These are phyloP conservation scores for Hypoxylon sp. DNA, from an alignment of 2,329 filamentous ascomycete genomes.

Conservation along the genomic window DNA sequence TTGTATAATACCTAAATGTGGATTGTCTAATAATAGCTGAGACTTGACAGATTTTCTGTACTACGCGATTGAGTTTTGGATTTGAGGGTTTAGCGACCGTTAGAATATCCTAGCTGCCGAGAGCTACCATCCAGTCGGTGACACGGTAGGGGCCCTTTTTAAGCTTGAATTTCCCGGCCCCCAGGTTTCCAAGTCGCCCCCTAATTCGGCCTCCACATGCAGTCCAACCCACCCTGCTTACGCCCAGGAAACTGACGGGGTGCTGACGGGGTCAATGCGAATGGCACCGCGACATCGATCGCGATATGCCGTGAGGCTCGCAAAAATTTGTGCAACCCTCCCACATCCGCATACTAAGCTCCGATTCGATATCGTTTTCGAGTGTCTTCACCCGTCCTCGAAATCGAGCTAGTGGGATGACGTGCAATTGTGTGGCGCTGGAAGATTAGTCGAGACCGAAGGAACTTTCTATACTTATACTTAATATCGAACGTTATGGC, in stretches of 20 bases:
- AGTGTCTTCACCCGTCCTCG: neutral
- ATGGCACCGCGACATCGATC: constrained; percentile 35
- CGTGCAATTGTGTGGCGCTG: constrained; percentile 10
- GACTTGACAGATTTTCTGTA: constrained; percentile 7
- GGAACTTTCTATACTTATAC: constrained; percentile 26
- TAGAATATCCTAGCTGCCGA: constrained; percentile 19
- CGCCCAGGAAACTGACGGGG: constrained; percentile 11
- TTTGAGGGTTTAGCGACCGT: constrained; percentile 20
- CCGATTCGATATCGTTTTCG: constrained; percentile 9
- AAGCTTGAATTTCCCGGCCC: constrained; percentile 24
- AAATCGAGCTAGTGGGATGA: neutral
- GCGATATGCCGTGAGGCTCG: constrained; percentile 23
- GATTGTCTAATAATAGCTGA: constrained; percentile 24
- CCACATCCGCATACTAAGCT: neutral
- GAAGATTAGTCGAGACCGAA: neutral
- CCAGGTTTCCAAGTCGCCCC: constrained; percentile 13
- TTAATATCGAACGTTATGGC: constrained; percentile 31
- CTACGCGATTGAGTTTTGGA: constrained; percentile 23
- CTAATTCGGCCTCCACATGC: constrained; percentile 15
- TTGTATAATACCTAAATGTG: constrained; percentile 5
- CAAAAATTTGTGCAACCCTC: constrained; percentile 26
- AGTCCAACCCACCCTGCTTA: constrained; percentile 17
- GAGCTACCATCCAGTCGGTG: constrained; percentile 32
- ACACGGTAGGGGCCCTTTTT: constrained; percentile 24
- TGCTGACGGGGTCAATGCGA: constrained; percentile 24